Conservation (phyloP, 2,329 filamentous ascomycete species). For the Fonsecaea nubica region DNA sequence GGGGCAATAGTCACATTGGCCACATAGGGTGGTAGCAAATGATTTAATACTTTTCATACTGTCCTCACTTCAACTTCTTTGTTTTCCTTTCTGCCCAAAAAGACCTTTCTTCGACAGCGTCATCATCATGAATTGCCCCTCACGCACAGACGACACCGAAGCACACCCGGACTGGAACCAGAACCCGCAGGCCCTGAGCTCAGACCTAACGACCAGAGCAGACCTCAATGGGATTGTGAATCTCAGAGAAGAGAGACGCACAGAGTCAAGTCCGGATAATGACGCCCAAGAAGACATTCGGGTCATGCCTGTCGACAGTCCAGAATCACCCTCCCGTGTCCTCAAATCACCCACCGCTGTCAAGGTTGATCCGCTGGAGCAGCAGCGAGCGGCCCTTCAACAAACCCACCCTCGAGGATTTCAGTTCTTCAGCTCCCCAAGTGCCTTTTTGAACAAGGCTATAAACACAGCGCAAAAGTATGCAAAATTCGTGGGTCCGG, state of each 20-base stretch:
- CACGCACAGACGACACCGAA: constrained; percentile 63
- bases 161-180: constrained; percentile 66
- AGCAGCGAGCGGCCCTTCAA: constrained; percentile 30
- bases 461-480: constrained; percentile 47
- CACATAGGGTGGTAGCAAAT: constrained; percentile 10
- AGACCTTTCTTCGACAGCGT: not conserved
- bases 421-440: constrained; percentile 8
- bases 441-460: constrained; percentile 25
- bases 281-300: constrained; percentile 27
- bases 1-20: not conserved
- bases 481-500: constrained; percentile 54
- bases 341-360: constrained; percentile 14
- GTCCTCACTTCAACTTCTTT: constrained; percentile 10
- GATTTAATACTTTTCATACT: constrained; percentile 5
- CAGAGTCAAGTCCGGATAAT: constrained; percentile 40
- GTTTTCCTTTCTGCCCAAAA: constrained; percentile 2
- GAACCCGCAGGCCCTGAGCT: constrained; percentile 63
- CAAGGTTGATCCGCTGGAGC: constrained; percentile 28
- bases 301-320: constrained; percentile 9
- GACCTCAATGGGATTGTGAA: constrained; percentile 69
- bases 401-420: constrained; percentile 22
- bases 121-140: constrained; percentile 68
- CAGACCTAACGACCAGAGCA: constrained; percentile 67
- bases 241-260: constrained; percentile 57
- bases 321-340: constrained; percentile 7